phyloP scores from a whole-genome alignment of 2,329 filamentous ascomycete species.

The Aphanocladium album region DNA sequence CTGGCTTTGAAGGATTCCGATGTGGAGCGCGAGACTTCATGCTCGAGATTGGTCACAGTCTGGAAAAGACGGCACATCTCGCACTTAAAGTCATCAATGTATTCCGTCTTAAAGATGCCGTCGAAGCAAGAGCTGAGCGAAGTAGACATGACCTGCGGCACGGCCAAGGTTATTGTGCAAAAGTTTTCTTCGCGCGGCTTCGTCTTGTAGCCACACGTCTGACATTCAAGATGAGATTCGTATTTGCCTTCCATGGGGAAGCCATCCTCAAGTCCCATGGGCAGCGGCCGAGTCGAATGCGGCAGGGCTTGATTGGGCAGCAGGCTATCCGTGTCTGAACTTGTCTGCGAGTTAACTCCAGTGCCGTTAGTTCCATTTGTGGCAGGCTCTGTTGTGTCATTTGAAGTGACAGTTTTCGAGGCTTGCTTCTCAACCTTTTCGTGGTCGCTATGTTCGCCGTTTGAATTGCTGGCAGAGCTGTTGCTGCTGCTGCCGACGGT shows the following conservation, averaged over 20 bases:
- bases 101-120: constrained; percentile 87
- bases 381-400: neutral
- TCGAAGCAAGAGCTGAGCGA: constrained; percentile 87
- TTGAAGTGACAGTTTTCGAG: neutral
- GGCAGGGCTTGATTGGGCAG: constrained; percentile 16
- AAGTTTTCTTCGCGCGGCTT: constrained; percentile 80
- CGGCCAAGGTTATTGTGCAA: constrained; percentile 85
- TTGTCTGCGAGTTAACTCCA: constrained; percentile 4
- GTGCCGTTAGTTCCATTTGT: constrained; percentile 8
- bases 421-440: constrained; percentile 13
- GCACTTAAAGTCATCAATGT: constrained; percentile 95
- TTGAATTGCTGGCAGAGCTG: neutral
- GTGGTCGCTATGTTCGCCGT: constrained; percentile 18
- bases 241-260: constrained; percentile 91
- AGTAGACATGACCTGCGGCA: constrained; percentile 77
- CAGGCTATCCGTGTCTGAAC: constrained; percentile 1
- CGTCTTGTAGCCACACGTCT: constrained; percentile 84
- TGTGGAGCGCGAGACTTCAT: constrained; percentile 51
- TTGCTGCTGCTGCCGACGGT: constrained; percentile 18
- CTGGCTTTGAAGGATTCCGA: constrained; percentile 47
- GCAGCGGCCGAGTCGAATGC: constrained; percentile 19
- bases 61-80: constrained; percentile 86
- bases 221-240: constrained; percentile 92
- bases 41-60: constrained; percentile 60
- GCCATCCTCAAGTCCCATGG: constrained; percentile 55